Conservation (phyloP, 148 eudicot genomes). For the Camellia granthamiana region DNA sequence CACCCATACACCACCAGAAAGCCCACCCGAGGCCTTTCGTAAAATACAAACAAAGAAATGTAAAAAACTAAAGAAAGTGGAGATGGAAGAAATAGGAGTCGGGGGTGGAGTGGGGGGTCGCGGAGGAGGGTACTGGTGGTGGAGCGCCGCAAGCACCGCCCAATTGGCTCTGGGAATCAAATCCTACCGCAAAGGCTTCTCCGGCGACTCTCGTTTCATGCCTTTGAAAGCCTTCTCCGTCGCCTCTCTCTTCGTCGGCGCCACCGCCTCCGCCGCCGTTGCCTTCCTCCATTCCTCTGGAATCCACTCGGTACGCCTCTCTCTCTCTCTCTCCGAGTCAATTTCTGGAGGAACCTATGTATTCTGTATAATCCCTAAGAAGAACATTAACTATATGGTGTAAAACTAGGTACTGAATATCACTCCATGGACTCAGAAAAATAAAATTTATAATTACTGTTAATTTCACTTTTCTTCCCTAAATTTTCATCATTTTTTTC, state of each 20-base stretch:
- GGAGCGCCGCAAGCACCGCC: slow-evolving; percentile 45
- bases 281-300: slow-evolving; percentile 43
- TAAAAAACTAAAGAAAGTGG: neutral
- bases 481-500: no score
- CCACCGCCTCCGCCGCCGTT: slow-evolving; percentile 45
- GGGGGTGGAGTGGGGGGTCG: slow-evolving; percentile 8
- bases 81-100: slow-evolving; percentile 9
- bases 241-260: slow-evolving; percentile 66
- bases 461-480: no score
- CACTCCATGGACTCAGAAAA: no score
- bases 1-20: no score
- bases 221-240: slow-evolving; percentile 63
- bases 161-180: slow-evolving; percentile 44
- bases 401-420: neutral
- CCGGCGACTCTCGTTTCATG: slow-evolving; percentile 47
- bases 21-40: no score
- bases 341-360: neutral
- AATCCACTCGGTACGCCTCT: slow-evolving; percentile 35
- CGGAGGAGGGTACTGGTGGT: slow-evolving; percentile 31
- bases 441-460: no score
- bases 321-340: neutral
- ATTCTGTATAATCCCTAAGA: neutral
- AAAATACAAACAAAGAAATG: no score
- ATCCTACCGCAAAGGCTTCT: slow-evolving; percentile 37
- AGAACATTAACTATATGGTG: neutral